Percentiles rank a stretch among this genome's conserved stretches.
These are phyloP conservation scores for Plasmodium ovale DNA, from an alignment of 169 alveolate species.

Conservation along the genomic window DNA sequence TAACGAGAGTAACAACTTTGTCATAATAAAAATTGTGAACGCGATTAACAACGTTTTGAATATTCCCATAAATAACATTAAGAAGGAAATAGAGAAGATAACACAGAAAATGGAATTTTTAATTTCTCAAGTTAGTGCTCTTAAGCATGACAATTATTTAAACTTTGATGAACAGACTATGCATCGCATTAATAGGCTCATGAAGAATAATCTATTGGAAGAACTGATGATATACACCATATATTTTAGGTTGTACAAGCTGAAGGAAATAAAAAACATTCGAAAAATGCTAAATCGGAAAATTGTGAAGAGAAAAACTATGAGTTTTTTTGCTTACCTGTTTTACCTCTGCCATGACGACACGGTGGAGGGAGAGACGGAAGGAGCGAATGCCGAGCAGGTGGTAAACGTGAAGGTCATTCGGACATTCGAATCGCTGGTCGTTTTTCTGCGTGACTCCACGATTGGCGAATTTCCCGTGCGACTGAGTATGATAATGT, in stretches of 20 bases:
- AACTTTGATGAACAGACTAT: slow-evolving; percentile 50
- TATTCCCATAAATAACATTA: slow-evolving; percentile 31
- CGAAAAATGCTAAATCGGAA: slow-evolving; percentile 48
- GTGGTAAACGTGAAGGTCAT: slow-evolving; percentile 9
- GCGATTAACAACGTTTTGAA: slow-evolving; percentile 34
- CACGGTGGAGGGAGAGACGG: background rate
- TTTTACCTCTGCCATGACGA: slow-evolving; percentile 60
- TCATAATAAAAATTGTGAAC: slow-evolving; percentile 14
- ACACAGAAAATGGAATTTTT: slow-evolving; percentile 39
- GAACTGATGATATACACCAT: slow-evolving; percentile 39
- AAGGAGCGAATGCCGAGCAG: background rate
- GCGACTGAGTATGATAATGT: slow-evolving; percentile 45
- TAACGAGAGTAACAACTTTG: slow-evolving; percentile 60
- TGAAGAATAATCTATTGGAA: slow-evolving; percentile 12
- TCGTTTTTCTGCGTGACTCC: slow-evolving; percentile 63
- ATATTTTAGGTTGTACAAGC: slow-evolving; percentile 52
- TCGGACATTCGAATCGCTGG: slow-evolving; percentile 59
- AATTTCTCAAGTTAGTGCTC: slow-evolving; percentile 2
- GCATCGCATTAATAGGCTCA: background rate
- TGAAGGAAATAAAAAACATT: slow-evolving; percentile 44
- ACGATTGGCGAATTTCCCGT: slow-evolving; percentile 55
- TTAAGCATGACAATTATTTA: slow-evolving; percentile 26
- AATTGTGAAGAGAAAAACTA: slow-evolving; percentile 50
- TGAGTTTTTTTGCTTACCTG: slow-evolving; percentile 58
- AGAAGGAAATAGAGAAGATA: slow-evolving; percentile 44